phyloP scores from a whole-genome alignment of 305 asterid genomes.

The Euphrasia arctica region DNA sequence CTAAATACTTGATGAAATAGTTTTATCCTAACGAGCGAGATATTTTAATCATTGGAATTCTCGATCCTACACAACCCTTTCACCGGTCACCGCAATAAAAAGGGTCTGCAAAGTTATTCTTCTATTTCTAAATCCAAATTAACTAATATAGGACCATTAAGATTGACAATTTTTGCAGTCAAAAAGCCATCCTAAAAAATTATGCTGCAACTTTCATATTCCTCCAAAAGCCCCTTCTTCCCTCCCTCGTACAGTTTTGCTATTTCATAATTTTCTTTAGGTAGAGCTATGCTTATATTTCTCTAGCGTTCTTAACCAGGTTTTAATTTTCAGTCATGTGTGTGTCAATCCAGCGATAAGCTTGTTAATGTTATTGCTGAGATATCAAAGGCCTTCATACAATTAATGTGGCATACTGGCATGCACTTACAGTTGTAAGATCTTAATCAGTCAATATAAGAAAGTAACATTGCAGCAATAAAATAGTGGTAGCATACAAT shows the following conservation, averaged over 20 bases:
- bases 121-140: background rate
- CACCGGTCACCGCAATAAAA: background rate
- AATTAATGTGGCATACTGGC: slow-evolving; percentile 12
- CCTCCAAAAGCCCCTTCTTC: too few relatives aligned
- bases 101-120: background rate
- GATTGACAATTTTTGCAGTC: background rate
- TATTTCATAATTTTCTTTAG: too few relatives aligned
- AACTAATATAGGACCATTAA: background rate
- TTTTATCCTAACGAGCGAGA: background rate
- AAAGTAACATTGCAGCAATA: background rate
- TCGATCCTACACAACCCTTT: slow-evolving; percentile 1
- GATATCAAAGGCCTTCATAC: background rate
- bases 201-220: background rate
- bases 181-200: background rate
- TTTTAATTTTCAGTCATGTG: background rate
- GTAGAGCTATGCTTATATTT: too few relatives aligned
- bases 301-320: background rate
- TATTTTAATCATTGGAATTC: background rate
- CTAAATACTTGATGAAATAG: background rate
- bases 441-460: slow-evolving; percentile 1
- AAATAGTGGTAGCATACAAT: background rate
- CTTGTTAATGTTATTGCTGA: background rate
- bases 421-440: slow-evolving; percentile 8
- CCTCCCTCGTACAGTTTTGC: too few relatives aligned
- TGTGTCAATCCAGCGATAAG: background rate